These are phyloP conservation scores for Candida koratica DNA, from an alignment of 805 yeast species.

Conservation along the genomic window DNA sequence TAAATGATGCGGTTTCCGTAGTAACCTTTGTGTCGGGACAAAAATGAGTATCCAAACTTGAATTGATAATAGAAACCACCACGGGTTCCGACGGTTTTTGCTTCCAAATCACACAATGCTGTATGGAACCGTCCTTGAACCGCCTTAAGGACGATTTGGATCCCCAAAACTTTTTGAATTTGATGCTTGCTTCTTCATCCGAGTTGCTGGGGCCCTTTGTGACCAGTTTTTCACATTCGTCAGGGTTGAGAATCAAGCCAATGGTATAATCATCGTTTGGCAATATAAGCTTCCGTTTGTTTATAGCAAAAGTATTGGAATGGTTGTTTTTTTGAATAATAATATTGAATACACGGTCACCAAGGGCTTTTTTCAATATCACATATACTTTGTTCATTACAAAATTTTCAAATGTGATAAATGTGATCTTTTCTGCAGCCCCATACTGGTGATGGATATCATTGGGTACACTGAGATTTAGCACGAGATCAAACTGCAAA, in stretches of 20 bases:
- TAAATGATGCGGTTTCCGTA: constrained; percentile 43
- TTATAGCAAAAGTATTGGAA: constrained; percentile 33
- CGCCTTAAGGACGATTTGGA: constrained; percentile 76
- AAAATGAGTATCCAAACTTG: constrained; percentile 62
- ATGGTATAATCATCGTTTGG: constrained; percentile 36
- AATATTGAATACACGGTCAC: constrained; percentile 42
- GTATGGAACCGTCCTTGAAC: constrained; percentile 88
- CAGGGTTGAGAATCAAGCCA: constrained; percentile 67
- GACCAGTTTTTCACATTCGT: constrained; percentile 73
- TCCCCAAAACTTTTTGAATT: constrained; percentile 89
- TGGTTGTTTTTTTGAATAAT: constrained; percentile 27
- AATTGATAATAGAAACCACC: constrained; percentile 59
- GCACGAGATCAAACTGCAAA: constrained; percentile 62
- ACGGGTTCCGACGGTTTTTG: constrained; percentile 54
- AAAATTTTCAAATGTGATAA: constrained; percentile 64
- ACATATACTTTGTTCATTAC: constrained; percentile 57
- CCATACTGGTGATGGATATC: constrained; percentile 49
- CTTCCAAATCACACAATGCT: constrained; percentile 88
- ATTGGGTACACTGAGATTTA: constrained; percentile 49
- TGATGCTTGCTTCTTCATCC: constrained; percentile 50
- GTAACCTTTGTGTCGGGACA: constrained; percentile 36
- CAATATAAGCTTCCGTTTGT: constrained; percentile 51
- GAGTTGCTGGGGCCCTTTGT: constrained; percentile 79
- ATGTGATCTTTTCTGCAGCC: constrained; percentile 67
- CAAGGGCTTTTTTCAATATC: constrained; percentile 55